Percentiles rank a stretch among this genome's conserved stretches.
Evolutionary conservation across 1,284 basidiomycete species (phyloP).

Genomic region (Vanrija pseudolonga): DNA sequence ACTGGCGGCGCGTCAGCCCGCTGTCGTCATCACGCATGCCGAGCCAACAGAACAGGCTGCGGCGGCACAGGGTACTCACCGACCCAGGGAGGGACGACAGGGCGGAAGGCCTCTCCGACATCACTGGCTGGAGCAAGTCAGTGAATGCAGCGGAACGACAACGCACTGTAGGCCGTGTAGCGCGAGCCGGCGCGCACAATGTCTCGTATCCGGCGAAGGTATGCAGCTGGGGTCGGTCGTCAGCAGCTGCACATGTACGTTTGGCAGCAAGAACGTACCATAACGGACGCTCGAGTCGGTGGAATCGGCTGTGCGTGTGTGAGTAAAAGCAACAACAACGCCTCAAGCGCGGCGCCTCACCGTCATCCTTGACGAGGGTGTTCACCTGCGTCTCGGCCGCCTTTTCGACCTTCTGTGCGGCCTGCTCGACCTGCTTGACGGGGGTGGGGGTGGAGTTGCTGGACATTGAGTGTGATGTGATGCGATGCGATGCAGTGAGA

Average conservation of each 20-base stretch:
- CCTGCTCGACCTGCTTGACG: not conserved
- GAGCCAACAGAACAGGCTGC: too few relatives aligned
- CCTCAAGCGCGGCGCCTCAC: not conserved
- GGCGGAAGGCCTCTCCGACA: constrained; percentile 87
- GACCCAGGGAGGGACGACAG: constrained; percentile 71
- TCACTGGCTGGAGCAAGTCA: constrained; percentile 63
- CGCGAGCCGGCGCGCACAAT: constrained; percentile 68
- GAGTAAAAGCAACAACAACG: not conserved
- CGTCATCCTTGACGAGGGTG: constrained; percentile 1
- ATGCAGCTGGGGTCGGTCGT: constrained; percentile 59
- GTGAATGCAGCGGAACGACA: constrained; percentile 3
- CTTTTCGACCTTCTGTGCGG: not conserved
- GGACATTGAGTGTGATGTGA: not conserved
- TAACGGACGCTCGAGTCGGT: constrained; percentile 48
- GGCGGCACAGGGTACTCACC: constrained; percentile 48
- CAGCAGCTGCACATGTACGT: not conserved
- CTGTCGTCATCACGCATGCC: not conserved
- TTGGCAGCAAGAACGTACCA: constrained; percentile 29
- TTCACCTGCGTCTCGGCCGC: not conserved
- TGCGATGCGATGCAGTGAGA: too few relatives aligned
- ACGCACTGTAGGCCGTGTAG: constrained; percentile 74
- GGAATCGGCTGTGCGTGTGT: constrained; percentile 34
- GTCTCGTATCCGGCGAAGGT: constrained; percentile 72
- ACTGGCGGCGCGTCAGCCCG: constrained; percentile 24
- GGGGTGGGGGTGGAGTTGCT: not conserved